A percentile compares a stretch with the other conserved stretches of the same genome.
These are phyloP conservation scores for Macaranga tanarius DNA, from an alignment of 441 rosid species.

Conservation along the genomic window DNA sequence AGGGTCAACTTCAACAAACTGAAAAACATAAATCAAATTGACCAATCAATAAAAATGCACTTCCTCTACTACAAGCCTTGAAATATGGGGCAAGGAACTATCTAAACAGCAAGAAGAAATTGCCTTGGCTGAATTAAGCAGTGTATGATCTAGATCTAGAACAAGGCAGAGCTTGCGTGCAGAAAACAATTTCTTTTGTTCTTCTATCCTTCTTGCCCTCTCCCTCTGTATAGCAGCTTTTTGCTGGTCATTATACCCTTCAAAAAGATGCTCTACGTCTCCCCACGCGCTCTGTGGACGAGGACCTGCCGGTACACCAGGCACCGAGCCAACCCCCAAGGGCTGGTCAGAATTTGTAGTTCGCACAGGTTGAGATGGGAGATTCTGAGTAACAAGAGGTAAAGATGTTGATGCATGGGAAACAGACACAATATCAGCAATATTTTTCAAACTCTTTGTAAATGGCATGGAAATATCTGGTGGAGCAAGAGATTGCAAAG, in stretches of 20 bases:
- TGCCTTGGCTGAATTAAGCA: constrained; percentile 99
- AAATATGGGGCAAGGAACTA: not conserved
- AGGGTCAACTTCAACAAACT: constrained; percentile 90
- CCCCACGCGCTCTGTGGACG: constrained; percentile 68
- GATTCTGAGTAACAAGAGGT: constrained; percentile 39
- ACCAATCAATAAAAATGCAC: constrained; percentile 12
- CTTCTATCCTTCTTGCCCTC: constrained; percentile 89
- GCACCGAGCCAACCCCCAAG: constrained; percentile 34
- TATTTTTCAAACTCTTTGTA: constrained; percentile 63
- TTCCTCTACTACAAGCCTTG: not conserved
- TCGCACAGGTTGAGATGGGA: constrained; percentile 41
- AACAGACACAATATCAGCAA: constrained; percentile 58
- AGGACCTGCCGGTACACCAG: constrained; percentile 43
- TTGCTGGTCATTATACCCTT: constrained; percentile 86
- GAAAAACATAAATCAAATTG: constrained; percentile 23
- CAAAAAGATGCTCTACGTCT: constrained; percentile 88
- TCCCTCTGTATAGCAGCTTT: constrained; percentile 93
- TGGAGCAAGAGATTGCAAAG: constrained; percentile 37
- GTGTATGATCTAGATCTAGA: constrained; percentile 97
- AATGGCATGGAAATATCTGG: constrained; percentile 66
- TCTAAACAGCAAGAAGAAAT: constrained; percentile 3
- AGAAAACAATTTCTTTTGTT: constrained; percentile 94
- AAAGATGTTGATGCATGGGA: constrained; percentile 51
- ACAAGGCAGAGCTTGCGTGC: constrained; percentile 91
- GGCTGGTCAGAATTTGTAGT: constrained; percentile 39